phyloP scores from a whole-genome alignment of 2,329 filamentous ascomycete genomes.

The Fusarium napiforme region DNA sequence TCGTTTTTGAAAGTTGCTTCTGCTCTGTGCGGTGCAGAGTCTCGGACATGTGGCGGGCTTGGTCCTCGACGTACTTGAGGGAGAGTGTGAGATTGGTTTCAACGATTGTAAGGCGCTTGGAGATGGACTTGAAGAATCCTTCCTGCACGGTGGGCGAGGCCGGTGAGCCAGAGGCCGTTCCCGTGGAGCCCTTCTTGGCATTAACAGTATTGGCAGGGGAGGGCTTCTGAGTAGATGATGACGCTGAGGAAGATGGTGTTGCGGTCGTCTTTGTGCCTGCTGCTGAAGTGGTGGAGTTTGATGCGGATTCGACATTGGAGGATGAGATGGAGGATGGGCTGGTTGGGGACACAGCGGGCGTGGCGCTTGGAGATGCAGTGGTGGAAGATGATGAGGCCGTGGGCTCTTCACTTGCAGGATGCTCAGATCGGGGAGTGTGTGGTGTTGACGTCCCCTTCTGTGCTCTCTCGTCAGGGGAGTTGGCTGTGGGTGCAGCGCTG shows the following conservation, averaged over 20 bases:
- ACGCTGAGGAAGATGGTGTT: constrained; percentile 7
- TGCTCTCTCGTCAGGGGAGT: constrained; percentile 14
- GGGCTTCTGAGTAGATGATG: constrained; percentile 21
- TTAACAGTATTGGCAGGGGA: constrained; percentile 28
- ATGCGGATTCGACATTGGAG: constrained; percentile 5
- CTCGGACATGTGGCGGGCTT: constrained; percentile 89
- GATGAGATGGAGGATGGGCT: constrained; percentile 34
- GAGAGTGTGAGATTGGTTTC: constrained; percentile 94
- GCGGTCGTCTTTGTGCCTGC: constrained; percentile 26
- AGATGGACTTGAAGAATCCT: constrained; percentile 96
- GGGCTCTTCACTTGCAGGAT: constrained; percentile 14
- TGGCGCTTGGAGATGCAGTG: constrained; percentile 22
- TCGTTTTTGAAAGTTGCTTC: constrained; percentile 84
- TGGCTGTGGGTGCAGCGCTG: not conserved
- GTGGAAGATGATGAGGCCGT: constrained; percentile 23
- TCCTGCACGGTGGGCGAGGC: constrained; percentile 88
- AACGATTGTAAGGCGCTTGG: constrained; percentile 89
- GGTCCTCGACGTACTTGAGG: constrained; percentile 95
- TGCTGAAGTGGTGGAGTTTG: constrained; percentile 16
- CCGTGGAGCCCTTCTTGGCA: constrained; percentile 45
- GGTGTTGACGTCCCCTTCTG: constrained; percentile 19
- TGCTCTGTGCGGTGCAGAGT: constrained; percentile 89
- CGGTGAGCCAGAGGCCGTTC: constrained; percentile 42
- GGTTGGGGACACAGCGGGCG: constrained; percentile 28
- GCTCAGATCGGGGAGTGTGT: constrained; percentile 17